Conservation (phyloP, 2,329 filamentous ascomycete genomes). For the Diaporthe velutina region DNA sequence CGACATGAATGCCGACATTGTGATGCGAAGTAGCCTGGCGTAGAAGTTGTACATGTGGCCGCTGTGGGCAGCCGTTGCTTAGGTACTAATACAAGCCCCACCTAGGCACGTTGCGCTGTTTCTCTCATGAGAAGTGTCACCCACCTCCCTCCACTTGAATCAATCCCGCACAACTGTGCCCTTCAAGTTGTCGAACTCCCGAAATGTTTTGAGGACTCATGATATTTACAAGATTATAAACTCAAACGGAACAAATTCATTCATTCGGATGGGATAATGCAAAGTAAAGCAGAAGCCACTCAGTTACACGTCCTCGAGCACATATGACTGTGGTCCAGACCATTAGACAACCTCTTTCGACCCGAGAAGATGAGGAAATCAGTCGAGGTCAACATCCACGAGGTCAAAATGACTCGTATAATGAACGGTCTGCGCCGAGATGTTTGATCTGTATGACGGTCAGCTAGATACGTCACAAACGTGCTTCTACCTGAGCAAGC, state of each 20-base stretch:
- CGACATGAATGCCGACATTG: background rate
- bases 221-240: too few species aligned
- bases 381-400: fast-evolving
- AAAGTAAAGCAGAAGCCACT: background rate
- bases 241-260: too few species aligned
- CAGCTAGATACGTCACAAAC: background rate
- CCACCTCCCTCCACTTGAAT: too few species aligned
- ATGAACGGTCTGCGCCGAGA: conserved; percentile 27
- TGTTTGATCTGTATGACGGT: background rate
- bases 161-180: too few species aligned
- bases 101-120: too few species aligned
- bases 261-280: too few species aligned
- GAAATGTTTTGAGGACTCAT: too few species aligned
- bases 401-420: background rate
- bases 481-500: conserved; percentile 44
- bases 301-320: background rate
- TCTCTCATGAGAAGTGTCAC: too few species aligned
- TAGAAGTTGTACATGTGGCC: background rate
- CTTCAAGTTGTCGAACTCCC: too few species aligned
- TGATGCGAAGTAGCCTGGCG: background rate
- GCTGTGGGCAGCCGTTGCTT: too few species aligned
- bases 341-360: background rate
- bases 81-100: too few species aligned
- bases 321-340: background rate
- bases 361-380: background rate